These are phyloP conservation scores for Lasiodiplodia sp. DNA, from an alignment of 2,329 filamentous ascomycete species.

Conservation along the genomic window DNA sequence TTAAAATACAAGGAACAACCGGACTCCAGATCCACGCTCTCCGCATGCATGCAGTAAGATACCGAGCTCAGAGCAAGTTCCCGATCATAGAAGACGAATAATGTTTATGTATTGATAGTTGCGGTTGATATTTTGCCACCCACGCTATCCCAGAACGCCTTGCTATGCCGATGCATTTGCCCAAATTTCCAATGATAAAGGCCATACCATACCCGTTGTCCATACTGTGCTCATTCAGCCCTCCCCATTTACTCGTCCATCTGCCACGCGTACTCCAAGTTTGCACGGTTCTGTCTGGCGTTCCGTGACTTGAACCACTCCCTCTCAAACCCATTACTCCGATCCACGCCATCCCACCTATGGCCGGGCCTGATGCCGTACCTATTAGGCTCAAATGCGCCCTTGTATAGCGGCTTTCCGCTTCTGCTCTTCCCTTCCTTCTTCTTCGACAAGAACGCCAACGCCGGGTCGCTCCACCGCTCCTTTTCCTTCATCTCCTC, in stretches of 20 bases:
- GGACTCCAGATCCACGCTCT: background rate
- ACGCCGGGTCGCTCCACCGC: slow-evolving; percentile 86
- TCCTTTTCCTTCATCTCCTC: slow-evolving; percentile 76
- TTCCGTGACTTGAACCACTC: slow-evolving; percentile 92
- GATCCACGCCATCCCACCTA: slow-evolving; percentile 96
- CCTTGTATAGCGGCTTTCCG: slow-evolving; percentile 75
- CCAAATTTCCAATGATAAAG: background rate
- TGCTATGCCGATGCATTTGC: slow-evolving; percentile 4
- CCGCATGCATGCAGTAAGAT: background rate
- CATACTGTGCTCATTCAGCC: background rate
- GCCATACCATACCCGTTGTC: background rate
- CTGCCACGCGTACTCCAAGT: slow-evolving; percentile 91
- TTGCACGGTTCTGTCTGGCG: slow-evolving; percentile 75
- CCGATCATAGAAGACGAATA: background rate
- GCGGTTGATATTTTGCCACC: background rate
- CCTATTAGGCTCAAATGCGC: slow-evolving; percentile 84
- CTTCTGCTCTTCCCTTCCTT: slow-evolving; percentile 54
- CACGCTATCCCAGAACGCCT: background rate
- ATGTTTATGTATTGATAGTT: background rate
- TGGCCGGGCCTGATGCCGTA: slow-evolving; percentile 94
- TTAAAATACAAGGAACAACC: too few species aligned
- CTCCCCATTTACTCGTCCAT: slow-evolving; percentile 75
- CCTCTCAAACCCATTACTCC: slow-evolving; percentile 90
- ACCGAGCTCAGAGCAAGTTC: background rate
- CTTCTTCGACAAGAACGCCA: slow-evolving; percentile 74